phyloP scores from a whole-genome alignment of 441 rosid genomes.

The Arabidopsis lyrata region DNA sequence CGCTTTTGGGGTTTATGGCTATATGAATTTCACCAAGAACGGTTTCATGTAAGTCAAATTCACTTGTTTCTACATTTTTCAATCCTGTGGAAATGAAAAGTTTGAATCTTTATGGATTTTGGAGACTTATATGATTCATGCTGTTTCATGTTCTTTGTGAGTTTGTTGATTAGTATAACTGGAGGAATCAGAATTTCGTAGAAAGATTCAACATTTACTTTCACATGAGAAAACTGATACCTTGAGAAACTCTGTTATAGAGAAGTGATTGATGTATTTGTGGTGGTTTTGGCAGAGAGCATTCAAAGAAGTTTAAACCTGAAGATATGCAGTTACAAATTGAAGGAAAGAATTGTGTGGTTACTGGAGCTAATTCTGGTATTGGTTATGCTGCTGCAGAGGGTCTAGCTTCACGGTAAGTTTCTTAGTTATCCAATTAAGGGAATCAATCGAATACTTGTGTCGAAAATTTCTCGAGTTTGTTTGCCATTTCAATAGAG shows the following conservation, averaged over 20 bases:
- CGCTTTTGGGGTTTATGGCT: slow-evolving; percentile 81
- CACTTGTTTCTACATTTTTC: background rate
- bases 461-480: background rate
- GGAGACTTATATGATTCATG: background rate
- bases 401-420: slow-evolving; percentile 86
- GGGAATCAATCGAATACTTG: background rate
- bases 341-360: slow-evolving; percentile 81
- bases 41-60: slow-evolving; percentile 69
- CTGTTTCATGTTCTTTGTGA: background rate
- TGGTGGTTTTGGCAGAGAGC: slow-evolving; percentile 56
- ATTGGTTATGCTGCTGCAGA: slow-evolving; percentile 88
- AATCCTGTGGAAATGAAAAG: slow-evolving; percentile 1
- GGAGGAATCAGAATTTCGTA: background rate
- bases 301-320: slow-evolving; percentile 66
- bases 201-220: background rate
- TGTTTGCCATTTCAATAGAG: background rate
- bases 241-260: background rate
- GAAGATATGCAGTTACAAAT: slow-evolving; percentile 71
- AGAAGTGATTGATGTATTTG: background rate
- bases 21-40: slow-evolving; percentile 77
- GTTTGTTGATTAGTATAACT: background rate
- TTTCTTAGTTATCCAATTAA: background rate
- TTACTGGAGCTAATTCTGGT: slow-evolving; percentile 93
- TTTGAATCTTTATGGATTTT: background rate
- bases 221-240: background rate